Percentiles rank a stretch among this genome's conserved stretches.
Evolutionary conservation across 2,329 filamentous ascomycete genomes (phyloP).

Genomic region (Diaporthe caulivora): DNA sequence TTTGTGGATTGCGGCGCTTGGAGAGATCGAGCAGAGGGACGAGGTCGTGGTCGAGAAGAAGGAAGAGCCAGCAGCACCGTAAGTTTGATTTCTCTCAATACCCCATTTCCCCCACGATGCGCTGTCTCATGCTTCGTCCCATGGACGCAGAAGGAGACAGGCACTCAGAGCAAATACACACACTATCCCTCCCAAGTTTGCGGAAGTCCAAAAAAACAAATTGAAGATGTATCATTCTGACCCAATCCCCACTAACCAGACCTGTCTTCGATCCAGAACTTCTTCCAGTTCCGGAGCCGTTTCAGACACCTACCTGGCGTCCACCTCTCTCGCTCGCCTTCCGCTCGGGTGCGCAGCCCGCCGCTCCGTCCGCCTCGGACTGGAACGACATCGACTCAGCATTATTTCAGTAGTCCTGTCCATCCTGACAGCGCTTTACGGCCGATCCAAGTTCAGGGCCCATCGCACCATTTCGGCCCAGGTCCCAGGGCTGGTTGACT

Average conservation of each 20-base stretch:
- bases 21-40: conserved; percentile 75
- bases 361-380: conserved; percentile 80
- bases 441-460: conserved; percentile 71
- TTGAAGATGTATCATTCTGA: conserved; percentile 50
- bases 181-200: conserved; percentile 21
- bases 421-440: conserved; percentile 69
- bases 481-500: conserved; percentile 85
- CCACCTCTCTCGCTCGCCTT: conserved; percentile 91
- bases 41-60: conserved; percentile 63
- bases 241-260: conserved; percentile 83
- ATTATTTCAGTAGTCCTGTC: conserved; percentile 75
- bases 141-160: conserved; percentile 4
- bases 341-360: conserved; percentile 85
- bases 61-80: conserved; percentile 56
- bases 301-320: conserved; percentile 76
- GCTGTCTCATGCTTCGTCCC: conserved; percentile 9
- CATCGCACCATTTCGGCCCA: conserved; percentile 75
- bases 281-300: conserved; percentile 72
- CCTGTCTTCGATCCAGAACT: conserved; percentile 79
- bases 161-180: not conserved
- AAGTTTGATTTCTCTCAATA: conserved; percentile 56
- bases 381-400: conserved; percentile 90
- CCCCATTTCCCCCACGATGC: not conserved
- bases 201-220: conserved; percentile 42
- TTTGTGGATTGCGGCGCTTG: conserved; percentile 81